Evolutionary conservation across 495 filamentous ascomycete genomes (phyloP), one percentile per base, ranked within the genome.

Genomic region (Elasticomyces elasticus): DNA sequence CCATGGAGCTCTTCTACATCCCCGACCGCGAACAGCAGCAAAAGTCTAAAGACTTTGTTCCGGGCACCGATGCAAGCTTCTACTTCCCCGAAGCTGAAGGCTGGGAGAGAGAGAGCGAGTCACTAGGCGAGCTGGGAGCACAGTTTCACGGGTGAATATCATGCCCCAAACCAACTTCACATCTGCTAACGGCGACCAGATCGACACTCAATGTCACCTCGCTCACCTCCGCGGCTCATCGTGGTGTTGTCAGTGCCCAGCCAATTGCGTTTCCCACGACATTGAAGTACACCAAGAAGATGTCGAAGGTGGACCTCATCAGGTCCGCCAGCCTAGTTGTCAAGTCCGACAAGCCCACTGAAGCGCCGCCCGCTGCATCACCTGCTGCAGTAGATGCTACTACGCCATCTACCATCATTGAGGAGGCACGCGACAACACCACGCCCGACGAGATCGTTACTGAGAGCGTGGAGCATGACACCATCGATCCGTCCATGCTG

Each of bases 1-100:
- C 62, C 1, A 66, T 76, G 59, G 66, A 73, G 42, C 63, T 79
- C 0, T 72, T 74, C 59, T 77, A 78, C 48, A 72, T 67, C 10
- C 67, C 74, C 20, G 62, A 72, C 40, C 67, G 66, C 49, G 64
- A 63, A 35, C 49, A 61, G 27, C 57, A 65, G 4, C 74, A 74
- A 55, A 67, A 72, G 28, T 70, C 74, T 13, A 59, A 60, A 12
- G 73, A 72, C 1, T 77, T 75, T 37, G 55, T 55, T 30, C 51
- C 52, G 7, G 67, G 62, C 35, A 54, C 46, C 11, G 63, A 66
- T 45, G 50, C 60, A n/a, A 65, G 33, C 7, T 62, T 76, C 6
- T 43, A 51, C 25, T 73, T 74, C 59, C 67, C 72, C 0, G 56
- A 63, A 9, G 62, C 62, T n/a, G 55, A 59, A 3, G 63, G 63